Conservation (phyloP, 176 grass and related monocot genomes). For the Puya raimondii region DNA sequence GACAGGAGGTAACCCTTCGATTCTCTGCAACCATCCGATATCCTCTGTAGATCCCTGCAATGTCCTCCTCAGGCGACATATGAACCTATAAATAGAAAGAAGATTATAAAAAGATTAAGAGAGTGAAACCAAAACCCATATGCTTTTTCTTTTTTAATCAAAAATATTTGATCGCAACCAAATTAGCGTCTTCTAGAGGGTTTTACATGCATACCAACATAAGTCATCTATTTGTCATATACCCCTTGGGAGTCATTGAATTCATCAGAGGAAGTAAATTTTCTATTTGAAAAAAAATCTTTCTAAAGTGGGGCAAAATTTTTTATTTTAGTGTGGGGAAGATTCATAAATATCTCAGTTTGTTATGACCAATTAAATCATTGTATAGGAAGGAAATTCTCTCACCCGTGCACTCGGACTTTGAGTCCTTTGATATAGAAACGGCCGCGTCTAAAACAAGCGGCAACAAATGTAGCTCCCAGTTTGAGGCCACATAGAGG, state of each 20-base stretch:
- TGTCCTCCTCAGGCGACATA: constrained; percentile 62
- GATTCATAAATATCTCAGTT: background rate
- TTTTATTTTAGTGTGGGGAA: background rate
- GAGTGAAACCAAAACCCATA: constrained; percentile 2
- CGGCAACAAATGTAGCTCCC: constrained; percentile 29
- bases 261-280: no score
- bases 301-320: background rate
- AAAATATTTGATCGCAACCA: background rate
- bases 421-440: constrained; percentile 2
- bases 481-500: constrained; percentile 26
- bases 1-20: constrained; percentile 30
- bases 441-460: constrained; percentile 11
- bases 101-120: constrained; percentile 8
- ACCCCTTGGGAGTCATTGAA: no score
- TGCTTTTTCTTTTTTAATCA: background rate
- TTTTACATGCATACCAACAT: no score
- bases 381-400: constrained; percentile 12
- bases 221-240: no score
- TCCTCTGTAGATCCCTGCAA: constrained; percentile 65
- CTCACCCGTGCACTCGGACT: constrained; percentile 24
- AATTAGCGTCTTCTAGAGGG: background rate
- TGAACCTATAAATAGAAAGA: constrained; percentile 35
- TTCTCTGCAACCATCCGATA: constrained; percentile 85
- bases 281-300: no score
- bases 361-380: background rate